Percentiles rank a stretch among this genome's conserved stretches.
These are phyloP conservation scores for Pochonia chlamydosporia DNA, from an alignment of 2,329 filamentous ascomycete species.

Conservation along the genomic window DNA sequence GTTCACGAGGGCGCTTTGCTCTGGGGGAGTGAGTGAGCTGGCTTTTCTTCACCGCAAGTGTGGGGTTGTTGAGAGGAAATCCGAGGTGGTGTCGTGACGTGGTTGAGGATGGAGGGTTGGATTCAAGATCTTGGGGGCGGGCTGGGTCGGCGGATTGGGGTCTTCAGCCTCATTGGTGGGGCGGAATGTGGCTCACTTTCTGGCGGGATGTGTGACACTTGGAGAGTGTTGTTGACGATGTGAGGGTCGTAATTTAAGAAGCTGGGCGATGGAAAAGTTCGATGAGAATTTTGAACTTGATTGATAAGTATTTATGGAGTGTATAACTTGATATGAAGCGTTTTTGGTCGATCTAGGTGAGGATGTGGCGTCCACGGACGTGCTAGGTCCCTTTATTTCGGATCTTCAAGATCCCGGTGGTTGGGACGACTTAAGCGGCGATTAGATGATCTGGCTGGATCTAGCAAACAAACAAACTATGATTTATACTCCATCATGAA, in stretches of 20 bases:
- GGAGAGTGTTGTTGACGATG: no score
- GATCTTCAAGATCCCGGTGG: slow-evolving; percentile 5
- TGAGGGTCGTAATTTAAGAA: no score
- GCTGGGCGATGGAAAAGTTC: no score
- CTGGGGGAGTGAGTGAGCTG: neutral
- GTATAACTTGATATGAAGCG: no score
- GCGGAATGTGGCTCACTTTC: neutral
- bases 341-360: no score
- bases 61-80: neutral
- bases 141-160: neutral
- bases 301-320: no score
- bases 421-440: no score
- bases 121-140: neutral
- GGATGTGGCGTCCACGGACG: neutral
- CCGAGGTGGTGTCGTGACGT: slow-evolving; percentile 1
- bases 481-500: no score
- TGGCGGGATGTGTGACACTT: no score
- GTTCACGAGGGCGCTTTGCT: neutral
- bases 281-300: neutral
- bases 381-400: neutral
- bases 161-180: neutral
- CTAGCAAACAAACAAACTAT: no score
- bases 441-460: no score
- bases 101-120: neutral
- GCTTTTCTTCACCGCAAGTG: neutral